Evolutionary conservation across 1,284 basidiomycete species (phyloP).

Genomic region (Malassezia arunalokei): DNA sequence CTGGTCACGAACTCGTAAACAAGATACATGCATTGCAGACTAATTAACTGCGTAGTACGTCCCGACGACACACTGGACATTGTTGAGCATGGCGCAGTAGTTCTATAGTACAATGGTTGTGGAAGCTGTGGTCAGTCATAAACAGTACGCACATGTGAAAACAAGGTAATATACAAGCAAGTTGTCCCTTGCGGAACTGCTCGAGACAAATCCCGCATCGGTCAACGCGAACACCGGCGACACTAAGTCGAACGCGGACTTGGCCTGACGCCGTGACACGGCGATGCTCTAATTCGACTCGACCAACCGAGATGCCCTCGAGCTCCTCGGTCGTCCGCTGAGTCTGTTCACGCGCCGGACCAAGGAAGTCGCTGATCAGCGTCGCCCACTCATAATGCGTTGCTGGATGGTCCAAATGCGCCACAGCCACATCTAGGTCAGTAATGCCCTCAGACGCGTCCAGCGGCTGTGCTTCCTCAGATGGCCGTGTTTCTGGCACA

Average conservation of each 20-base stretch:
- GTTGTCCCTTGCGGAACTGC: constrained; percentile 59
- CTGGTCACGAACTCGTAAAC: constrained; percentile 33
- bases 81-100: constrained; percentile 15
- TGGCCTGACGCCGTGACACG: constrained; percentile 60
- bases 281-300: constrained; percentile 57
- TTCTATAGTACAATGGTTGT: constrained; percentile 22
- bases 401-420: constrained; percentile 22
- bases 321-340: constrained; percentile 37
- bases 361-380: constrained; percentile 56
- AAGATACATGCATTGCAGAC: constrained; percentile 21
- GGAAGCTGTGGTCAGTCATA: constrained; percentile 18
- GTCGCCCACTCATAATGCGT: constrained; percentile 49
- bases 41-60: constrained; percentile 2
- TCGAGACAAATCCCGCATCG: constrained; percentile 67
- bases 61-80: constrained; percentile 28
- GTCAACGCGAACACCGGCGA: constrained; percentile 62
- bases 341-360: constrained; percentile 50
- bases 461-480: background rate
- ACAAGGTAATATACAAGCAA: constrained; percentile 57
- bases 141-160: constrained; percentile 50
- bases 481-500: constrained; percentile 13
- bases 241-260: constrained; percentile 61
- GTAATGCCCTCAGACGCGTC: constrained; percentile 12
- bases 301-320: constrained; percentile 52
- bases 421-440: constrained; percentile 39